Conservation (phyloP, 1,139 yeast species). For the Tardiomyces digboiensis region DNA sequence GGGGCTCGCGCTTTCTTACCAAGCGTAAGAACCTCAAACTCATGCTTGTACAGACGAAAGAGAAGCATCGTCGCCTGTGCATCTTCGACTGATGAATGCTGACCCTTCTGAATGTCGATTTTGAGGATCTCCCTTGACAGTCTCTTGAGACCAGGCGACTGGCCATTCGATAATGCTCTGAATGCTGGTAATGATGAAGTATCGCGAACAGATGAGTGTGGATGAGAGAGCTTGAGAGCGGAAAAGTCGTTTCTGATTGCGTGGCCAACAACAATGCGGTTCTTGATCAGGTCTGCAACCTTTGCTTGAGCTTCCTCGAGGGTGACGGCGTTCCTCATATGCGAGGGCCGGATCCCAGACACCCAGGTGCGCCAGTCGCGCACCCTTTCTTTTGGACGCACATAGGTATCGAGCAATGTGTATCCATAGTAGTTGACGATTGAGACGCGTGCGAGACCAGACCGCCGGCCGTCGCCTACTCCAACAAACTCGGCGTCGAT, state of each 20-base stretch:
- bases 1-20: too few species aligned
- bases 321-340: slow-evolving; percentile 56
- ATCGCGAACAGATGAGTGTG: slow-evolving; percentile 56
- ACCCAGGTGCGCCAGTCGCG: slow-evolving; percentile 94
- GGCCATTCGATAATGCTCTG: slow-evolving; percentile 50
- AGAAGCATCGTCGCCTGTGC: slow-evolving; percentile 82
- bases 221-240: slow-evolving; percentile 58
- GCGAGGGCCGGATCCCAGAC: slow-evolving; percentile 70
- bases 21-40: slow-evolving; percentile 22
- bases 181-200: slow-evolving; percentile 59
- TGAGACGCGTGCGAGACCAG: slow-evolving; percentile 80
- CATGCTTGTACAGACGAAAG: slow-evolving; percentile 51
- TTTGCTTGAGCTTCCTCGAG: slow-evolving; percentile 57
- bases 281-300: slow-evolving; percentile 35
- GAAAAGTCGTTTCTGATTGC: slow-evolving; percentile 73
- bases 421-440: slow-evolving; percentile 77
- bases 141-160: slow-evolving; percentile 63
- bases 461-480: slow-evolving; percentile 61
- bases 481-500: slow-evolving; percentile 96
- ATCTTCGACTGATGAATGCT: slow-evolving; percentile 87
- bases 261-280: slow-evolving; percentile 68
- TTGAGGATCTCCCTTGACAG: slow-evolving; percentile 49
- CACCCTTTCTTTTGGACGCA: slow-evolving; percentile 63
- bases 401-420: slow-evolving; percentile 61
- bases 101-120: slow-evolving; percentile 58